phyloP scores from a whole-genome alignment of 2,329 filamentous ascomycete genomes.

The Fusarium euwallaceae region DNA sequence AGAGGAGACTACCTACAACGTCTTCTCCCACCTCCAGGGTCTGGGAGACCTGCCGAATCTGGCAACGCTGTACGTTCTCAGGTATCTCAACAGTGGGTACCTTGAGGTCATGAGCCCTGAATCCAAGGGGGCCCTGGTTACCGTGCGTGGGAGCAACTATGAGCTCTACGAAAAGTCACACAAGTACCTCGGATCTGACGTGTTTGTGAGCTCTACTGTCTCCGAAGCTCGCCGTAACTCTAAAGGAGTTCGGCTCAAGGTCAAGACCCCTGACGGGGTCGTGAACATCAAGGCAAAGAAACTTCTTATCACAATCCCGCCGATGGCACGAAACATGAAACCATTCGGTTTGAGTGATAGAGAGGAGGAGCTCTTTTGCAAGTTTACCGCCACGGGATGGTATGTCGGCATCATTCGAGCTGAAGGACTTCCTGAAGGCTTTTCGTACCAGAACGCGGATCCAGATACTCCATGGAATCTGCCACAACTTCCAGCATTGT shows the following conservation, averaged over 20 bases:
- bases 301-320: constrained; percentile 28
- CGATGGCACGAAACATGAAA: constrained; percentile 20
- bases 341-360: constrained; percentile 16
- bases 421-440: constrained; percentile 19
- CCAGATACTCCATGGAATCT: constrained; percentile 26
- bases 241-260: constrained; percentile 14
- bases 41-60: constrained; percentile 32
- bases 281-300: constrained; percentile 24
- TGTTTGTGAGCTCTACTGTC: constrained; percentile 23
- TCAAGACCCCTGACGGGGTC: constrained; percentile 15
- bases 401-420: constrained; percentile 34
- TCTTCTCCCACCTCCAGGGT: constrained; percentile 37
- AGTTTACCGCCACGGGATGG: constrained; percentile 32
- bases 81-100: constrained; percentile 34
- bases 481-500: constrained; percentile 26
- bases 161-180: constrained; percentile 29
- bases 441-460: constrained; percentile 35
- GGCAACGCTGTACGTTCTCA: constrained; percentile 30
- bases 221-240: constrained; percentile 14
- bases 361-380: constrained; percentile 21
- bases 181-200: constrained; percentile 20
- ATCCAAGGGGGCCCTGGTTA: constrained; percentile 31
- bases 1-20: constrained; percentile 22
- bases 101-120: constrained; percentile 19
- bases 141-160: constrained; percentile 29